Evolutionary conservation across 192 early-diverging fungal genomes (phyloP), one percentile per base, ranked within the genome.

Genomic region (Podila clonocystis): DNA sequence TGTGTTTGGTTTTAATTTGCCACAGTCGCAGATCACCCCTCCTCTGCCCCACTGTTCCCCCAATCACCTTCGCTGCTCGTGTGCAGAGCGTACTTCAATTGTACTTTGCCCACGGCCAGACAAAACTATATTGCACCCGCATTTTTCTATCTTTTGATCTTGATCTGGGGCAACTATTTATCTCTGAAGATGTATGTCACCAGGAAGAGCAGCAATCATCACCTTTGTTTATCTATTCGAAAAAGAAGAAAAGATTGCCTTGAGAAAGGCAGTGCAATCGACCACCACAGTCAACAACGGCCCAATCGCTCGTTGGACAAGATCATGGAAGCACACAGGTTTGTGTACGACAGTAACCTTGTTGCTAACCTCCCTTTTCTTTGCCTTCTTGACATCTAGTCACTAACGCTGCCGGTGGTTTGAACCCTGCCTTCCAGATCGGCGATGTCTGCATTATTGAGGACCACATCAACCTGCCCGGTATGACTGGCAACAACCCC

Each of bases 381-480:
- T 26, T n/a, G 22, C n/a, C 5, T 52, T 52, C 50, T 26, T n/a
- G n/a, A 64, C 49, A n/a, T 22, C 20, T 88, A 73, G 91, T 97
- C 34, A 97, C 96, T 33, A 94, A 94, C 75, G 96, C 97, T 2
- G 88, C 92, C n/a, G 95, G 95, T 60, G 90, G 92, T 33, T 85
- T 98, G 22, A 94, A 95, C 68, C 67, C 84, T 28, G 79, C 85
- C 15, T 90, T 91, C 84, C 91, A 93, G 65, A 87, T 96, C n/a
- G 97, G 95, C 22, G 94, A 96, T 83, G 89, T 98, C 49, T 91
- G 93, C 52, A 85, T 95, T 41, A 86, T 95, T 29, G 86, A 87
- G 62, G 95, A 95, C 68, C 94, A 96, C 75, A 83, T 94, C 59
- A 95, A 91, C 30, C 38, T 93, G 69, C 95, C 93, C 66, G 93